Percentiles rank a stretch among this genome's conserved stretches.
Conservation (phyloP, 257 asterid genomes). For the Solanum bukasovii region DNA sequence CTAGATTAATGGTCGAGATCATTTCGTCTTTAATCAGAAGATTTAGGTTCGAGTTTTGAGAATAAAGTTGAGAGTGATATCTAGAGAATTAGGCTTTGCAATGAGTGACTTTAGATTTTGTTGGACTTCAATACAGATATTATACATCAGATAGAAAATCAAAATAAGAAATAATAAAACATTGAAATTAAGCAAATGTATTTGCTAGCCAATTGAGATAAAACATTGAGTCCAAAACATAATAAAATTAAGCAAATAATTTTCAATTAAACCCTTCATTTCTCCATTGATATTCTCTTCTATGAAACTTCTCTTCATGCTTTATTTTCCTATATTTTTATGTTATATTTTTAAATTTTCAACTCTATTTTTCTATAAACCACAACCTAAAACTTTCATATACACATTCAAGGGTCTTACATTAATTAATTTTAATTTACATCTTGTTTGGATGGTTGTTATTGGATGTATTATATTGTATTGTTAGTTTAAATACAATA, state of each 20-base stretch:
- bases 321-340: background rate
- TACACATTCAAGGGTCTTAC: background rate
- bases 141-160: too few species aligned
- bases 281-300: background rate
- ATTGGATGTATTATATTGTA: too few species aligned
- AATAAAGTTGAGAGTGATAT: rapidly evolving
- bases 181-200: background rate
- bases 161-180: background rate
- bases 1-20: background rate
- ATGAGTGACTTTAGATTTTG: rapidly evolving
- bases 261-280: background rate
- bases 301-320: background rate
- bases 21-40: rapidly evolving
- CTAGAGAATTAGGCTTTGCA: background rate
- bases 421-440: too few species aligned
- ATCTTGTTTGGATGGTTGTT: too few species aligned
- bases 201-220: background rate
- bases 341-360: background rate
- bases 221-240: background rate
- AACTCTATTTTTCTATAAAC: background rate
- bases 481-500: too few species aligned
- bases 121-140: background rate
- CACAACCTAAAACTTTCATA: background rate
- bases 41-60: rapidly evolving
- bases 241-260: background rate